These are phyloP conservation scores for Sugiyamaella mastotermitis DNA, from an alignment of 805 yeast species.

Conservation along the genomic window DNA sequence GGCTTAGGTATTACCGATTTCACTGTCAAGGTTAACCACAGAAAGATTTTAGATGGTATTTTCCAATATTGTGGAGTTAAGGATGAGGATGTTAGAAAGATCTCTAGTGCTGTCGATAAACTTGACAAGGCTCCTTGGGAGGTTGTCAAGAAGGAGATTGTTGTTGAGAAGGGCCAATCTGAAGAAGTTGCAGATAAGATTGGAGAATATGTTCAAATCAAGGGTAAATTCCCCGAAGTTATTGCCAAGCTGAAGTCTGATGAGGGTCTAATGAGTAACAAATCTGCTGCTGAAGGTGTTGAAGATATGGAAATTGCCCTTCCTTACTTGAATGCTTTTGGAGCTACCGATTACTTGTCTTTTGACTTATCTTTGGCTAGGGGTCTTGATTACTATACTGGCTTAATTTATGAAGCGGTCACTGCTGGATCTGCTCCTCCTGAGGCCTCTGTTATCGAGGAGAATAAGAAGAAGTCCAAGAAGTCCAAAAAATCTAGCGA, in stretches of 20 bases:
- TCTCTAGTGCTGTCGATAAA: conserved; percentile 94
- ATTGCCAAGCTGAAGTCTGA: conserved; percentile 51
- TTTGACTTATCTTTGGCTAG: conserved; percentile 95
- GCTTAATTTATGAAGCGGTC: conserved; percentile 93
- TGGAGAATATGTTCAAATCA: conserved; percentile 83
- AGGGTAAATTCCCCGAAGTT: conserved; percentile 48
- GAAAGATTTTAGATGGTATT: conserved; percentile 93
- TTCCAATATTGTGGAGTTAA: conserved; percentile 92
- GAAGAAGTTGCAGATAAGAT: conserved; percentile 90
- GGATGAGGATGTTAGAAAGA: conserved; percentile 87
- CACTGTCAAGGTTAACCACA: conserved; percentile 88
- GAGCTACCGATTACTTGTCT: conserved; percentile 50
- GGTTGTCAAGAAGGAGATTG: conserved; percentile 86
- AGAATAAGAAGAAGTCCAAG: conserved; percentile 18
- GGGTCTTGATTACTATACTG: conserved; percentile 97
- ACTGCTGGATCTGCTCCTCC: conserved; percentile 97
- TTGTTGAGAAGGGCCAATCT: conserved; percentile 81
- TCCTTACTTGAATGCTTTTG: conserved; percentile 77
- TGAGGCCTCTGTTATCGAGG: conserved; percentile 22
- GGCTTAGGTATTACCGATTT: conserved; percentile 82
- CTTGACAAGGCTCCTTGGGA: conserved; percentile 96
- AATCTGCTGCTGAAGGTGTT: conserved; percentile 72
- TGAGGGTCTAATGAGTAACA: conserved; percentile 54
- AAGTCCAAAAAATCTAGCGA: conserved; percentile 30
- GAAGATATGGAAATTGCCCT: conserved; percentile 71